These are phyloP conservation scores for Leccinum brunneo-olivaceum DNA, from an alignment of 1,284 basidiomycete species.

Conservation along the genomic window DNA sequence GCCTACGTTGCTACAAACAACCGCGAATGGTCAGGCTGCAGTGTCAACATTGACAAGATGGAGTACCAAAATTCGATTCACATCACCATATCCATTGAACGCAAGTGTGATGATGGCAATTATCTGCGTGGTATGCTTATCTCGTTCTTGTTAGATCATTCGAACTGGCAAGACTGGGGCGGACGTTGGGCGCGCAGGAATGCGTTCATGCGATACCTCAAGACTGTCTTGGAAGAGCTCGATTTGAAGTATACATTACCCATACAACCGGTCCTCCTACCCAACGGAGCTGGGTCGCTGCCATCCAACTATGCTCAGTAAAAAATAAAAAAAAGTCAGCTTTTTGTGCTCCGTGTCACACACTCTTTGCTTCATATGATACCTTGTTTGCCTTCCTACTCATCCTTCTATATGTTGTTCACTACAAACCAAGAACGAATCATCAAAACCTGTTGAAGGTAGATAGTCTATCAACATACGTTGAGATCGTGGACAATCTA, in stretches of 20 bases:
- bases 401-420: not conserved
- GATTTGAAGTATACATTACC: conserved; percentile 67
- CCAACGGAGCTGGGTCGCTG: conserved; percentile 19
- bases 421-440: not conserved
- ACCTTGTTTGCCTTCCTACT: not conserved
- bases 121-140: conserved; percentile 12
- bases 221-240: conserved; percentile 63
- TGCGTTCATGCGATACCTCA: conserved; percentile 66
- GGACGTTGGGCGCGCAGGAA: conserved; percentile 69
- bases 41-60: conserved; percentile 69
- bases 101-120: conserved; percentile 36
- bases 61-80: conserved; percentile 68
- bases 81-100: conserved; percentile 69
- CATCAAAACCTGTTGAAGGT: conserved; percentile 30
- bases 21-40: conserved; percentile 65
- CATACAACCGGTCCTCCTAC: conserved; percentile 62
- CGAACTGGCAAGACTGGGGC: conserved; percentile 87
- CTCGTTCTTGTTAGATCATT: conserved; percentile 43
- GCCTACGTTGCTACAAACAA: conserved; percentile 60
- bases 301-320: not conserved
- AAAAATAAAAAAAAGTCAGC: not conserved
- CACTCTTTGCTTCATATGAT: not conserved
- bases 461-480: conserved; percentile 7
- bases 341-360: not conserved
- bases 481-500: conserved; percentile 3